Evolutionary conservation across 208 protist species (phyloP), one percentile per base, ranked within the genome.

Genomic region (Trypanosoma grayi): DNA sequence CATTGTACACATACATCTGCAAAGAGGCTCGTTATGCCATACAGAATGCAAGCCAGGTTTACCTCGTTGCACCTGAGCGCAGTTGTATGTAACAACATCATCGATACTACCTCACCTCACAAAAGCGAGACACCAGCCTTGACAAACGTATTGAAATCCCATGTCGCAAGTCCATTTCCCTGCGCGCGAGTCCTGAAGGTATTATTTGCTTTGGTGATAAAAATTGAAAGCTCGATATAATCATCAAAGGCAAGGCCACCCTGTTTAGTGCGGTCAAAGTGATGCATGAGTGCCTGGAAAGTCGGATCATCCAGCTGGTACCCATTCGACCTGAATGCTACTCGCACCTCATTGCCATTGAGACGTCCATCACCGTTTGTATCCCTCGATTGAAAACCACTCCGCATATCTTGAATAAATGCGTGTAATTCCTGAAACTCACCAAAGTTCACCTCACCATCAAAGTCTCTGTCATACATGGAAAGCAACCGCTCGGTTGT

Each of bases 171-270:
- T 4, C 80, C 82, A 10, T 66, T 83, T 46, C 75, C 76, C 56
- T 89, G 73, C 50, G 91, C 78, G 60, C 93, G 81, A 64, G 93
- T 88, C 22, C 60, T 46, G 44, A 90, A 94, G 22, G 79, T 75
- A 57, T 91, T 79, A 27, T 83, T 73, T 25, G 70, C 67, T 60
- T 84, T 91, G 20, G 76, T 81, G 2, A 94, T 60, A 48, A 92
- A 92, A 51, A 94, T 85, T 55, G 88, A 94, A n/a, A 92, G 72
- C 57, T 94, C 83, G 33, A 94, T 81, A 70, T 94, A 94, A 58
- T 94, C 88, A 58, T 94, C 88, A 46, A 94, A 91, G 56, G 74
- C 83, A 37, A 94, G 76, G 45, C 70, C 76, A 60, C 85, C 88
- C 30, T 71, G 67, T 43, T 74, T 71, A 40, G 76, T 70, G n/a